These are phyloP conservation scores for Lipomyces yamadae DNA, from an alignment of 805 yeast genomes.

Conservation along the genomic window DNA sequence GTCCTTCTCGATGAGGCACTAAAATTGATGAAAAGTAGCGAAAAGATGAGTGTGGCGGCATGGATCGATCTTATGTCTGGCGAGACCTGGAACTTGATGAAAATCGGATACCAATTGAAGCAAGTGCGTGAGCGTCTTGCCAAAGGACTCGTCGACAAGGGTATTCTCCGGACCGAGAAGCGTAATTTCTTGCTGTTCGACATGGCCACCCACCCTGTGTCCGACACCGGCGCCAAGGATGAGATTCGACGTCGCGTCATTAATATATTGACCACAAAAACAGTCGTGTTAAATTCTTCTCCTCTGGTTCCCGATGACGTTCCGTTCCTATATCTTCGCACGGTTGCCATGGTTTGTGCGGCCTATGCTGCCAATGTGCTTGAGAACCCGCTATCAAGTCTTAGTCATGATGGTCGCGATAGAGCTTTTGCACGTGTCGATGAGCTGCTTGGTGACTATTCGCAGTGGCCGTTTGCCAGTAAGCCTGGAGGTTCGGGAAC, in stretches of 20 bases:
- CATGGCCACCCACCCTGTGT: conserved; percentile 98
- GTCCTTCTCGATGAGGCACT: conserved; percentile 92
- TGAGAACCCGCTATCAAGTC: conserved; percentile 75
- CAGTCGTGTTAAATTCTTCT: conserved; percentile 56
- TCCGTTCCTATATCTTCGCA: conserved; percentile 72
- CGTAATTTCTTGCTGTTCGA: conserved; percentile 92
- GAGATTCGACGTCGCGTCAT: conserved; percentile 74
- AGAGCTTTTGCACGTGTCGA: conserved; percentile 94
- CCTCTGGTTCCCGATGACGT: conserved; percentile 72
- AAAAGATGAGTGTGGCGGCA: conserved; percentile 75
- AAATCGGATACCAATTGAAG: conserved; percentile 91
- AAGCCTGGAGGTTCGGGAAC: conserved; percentile 55
- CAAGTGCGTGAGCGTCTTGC: conserved; percentile 97
- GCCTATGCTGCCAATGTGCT: conserved; percentile 95
- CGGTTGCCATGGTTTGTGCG: conserved; percentile 82
- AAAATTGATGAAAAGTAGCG: conserved; percentile 84
- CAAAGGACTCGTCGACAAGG: conserved; percentile 96
- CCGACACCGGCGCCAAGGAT: conserved; percentile 84
- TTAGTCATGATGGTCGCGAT: conserved; percentile 87
- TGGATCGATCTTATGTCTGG: conserved; percentile 94
- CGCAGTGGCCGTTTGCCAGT: conserved; percentile 81
- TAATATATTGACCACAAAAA: conserved; percentile 71
- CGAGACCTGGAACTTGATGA: conserved; percentile 96
- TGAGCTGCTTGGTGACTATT: conserved; percentile 77
- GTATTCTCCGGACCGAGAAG: conserved; percentile 92